Evolutionary conservation across 108 stramenopile genomes (phyloP).

Genomic region (Conticribra guillardii): DNA sequence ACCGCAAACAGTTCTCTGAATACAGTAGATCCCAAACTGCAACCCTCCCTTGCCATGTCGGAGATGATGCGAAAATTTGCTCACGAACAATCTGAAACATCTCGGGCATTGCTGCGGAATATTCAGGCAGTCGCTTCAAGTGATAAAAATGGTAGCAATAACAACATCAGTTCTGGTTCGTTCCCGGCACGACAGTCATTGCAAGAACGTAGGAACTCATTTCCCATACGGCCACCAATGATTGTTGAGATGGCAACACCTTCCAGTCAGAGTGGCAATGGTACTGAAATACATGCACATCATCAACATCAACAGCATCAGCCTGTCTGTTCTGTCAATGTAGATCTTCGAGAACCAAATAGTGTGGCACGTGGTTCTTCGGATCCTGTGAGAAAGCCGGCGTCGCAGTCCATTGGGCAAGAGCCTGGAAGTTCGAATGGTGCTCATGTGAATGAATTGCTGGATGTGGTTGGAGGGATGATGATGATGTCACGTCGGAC

Average conservation of each 20-base stretch:
- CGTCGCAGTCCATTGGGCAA: neutral
- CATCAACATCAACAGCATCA: no score
- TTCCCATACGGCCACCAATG: neutral
- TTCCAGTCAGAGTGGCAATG: no score
- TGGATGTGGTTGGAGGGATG: constrained; percentile 22
- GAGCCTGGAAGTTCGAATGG: neutral
- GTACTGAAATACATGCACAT: no score
- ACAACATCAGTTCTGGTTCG: neutral
- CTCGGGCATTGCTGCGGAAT: constrained; percentile 1
- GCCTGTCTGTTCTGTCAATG: no score
- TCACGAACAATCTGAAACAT: neutral
- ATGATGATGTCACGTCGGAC: constrained; percentile 9
- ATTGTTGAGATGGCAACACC: no score
- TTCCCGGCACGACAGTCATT: neutral
- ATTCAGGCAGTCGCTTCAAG: neutral
- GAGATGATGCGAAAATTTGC: neutral
- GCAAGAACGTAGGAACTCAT: neutral
- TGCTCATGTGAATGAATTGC: neutral
- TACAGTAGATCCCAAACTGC: no score
- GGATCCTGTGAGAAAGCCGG: neutral
- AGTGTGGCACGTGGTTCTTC: no score
- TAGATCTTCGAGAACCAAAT: no score
- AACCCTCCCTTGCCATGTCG: constrained; percentile 3
- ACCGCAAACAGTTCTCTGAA: no score
- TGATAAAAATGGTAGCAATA: neutral